Base-by-base conservation (phyloP, 2,329 filamentous ascomycete genomes). In the Aureobasidium leucospermi region DNA sequence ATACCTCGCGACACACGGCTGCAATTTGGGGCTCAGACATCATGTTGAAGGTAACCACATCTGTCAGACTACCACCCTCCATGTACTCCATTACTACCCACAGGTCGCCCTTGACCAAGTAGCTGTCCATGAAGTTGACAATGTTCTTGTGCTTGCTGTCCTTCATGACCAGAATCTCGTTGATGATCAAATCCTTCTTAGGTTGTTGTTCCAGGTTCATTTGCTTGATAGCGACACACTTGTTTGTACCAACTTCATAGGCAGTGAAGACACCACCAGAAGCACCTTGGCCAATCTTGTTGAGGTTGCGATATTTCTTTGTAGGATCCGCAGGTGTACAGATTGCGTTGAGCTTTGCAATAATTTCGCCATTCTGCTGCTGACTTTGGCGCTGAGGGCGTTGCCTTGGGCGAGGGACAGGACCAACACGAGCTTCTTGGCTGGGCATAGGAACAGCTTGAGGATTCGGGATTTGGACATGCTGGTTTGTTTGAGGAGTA, bases 51-150 rank as follows among this genome's bases (percentile, higher is more conserved):
- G 94, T 99, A 60, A 99, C 94, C 58, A 99, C 94, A 74, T 99
- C 94, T 10, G 94, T 99, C 71, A 99, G 79, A 74, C 91, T 96
- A 63, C 94, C 94, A 61, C 94, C 94, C 74, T 99, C 93, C 94
- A 99, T 99, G 70, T 93, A 99, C 76, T 99, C 94, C 94, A 99
- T 99, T 36, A 97, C 90, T 1, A 99, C 94, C 94, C 94, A 99
- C 32, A 99, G 78, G 73, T 97, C 94, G 45, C 93, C 89, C 11
- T 85, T 83, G 60, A 92, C 88, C 10, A 99, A 80, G 73, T 92
- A 97, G 72, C 92, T 96, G 78, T 97, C 94, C 77, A 97, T 93
- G 74, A 97, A 99, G 74, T 99, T 99, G 75, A 99, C 94, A 75
- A 99, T 96, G 72, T 97, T 97, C 68, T 91, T 93, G 72, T 99